Evolutionary conservation across 805 yeast species (phyloP).

Genomic region (Schizosaccharomyces octosporus): DNA sequence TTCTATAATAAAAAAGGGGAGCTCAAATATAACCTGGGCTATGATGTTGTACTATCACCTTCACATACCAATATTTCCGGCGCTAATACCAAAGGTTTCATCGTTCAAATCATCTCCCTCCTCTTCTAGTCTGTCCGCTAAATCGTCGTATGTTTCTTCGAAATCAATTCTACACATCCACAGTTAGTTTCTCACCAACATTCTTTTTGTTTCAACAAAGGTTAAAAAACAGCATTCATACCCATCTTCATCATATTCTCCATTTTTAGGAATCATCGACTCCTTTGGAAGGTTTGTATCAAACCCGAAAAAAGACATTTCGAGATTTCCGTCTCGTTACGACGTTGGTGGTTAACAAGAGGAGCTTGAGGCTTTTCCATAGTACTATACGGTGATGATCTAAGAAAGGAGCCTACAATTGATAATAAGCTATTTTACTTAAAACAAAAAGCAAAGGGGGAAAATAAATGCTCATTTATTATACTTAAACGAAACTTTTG

Average conservation of each 20-base stretch:
- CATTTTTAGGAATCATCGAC: not conserved
- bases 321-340: not conserved
- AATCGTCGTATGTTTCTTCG: conserved; percentile 63
- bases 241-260: conserved; percentile 1
- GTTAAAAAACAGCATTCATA: not conserved
- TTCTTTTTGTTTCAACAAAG: conserved; percentile 3
- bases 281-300: conserved; percentile 6
- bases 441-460: too few relatives aligned
- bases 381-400: too few relatives aligned
- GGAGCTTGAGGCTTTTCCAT: too few relatives aligned
- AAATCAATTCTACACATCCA: conserved; percentile 29
- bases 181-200: not conserved
- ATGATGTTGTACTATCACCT: not conserved
- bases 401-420: too few relatives aligned
- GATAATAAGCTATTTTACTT: too few relatives aligned
- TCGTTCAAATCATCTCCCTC: conserved; percentile 61
- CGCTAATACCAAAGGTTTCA: conserved; percentile 43
- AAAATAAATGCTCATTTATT: too few relatives aligned
- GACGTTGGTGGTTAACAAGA: not conserved
- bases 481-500: too few relatives aligned
- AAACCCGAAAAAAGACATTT: conserved; percentile 9
- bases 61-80: conserved; percentile 18
- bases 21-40: not conserved
- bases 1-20: not conserved
- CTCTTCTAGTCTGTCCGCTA: conserved; percentile 37